These are phyloP conservation scores for Aspergillus latus DNA, from an alignment of 2,329 filamentous ascomycete species.

Conservation along the genomic window DNA sequence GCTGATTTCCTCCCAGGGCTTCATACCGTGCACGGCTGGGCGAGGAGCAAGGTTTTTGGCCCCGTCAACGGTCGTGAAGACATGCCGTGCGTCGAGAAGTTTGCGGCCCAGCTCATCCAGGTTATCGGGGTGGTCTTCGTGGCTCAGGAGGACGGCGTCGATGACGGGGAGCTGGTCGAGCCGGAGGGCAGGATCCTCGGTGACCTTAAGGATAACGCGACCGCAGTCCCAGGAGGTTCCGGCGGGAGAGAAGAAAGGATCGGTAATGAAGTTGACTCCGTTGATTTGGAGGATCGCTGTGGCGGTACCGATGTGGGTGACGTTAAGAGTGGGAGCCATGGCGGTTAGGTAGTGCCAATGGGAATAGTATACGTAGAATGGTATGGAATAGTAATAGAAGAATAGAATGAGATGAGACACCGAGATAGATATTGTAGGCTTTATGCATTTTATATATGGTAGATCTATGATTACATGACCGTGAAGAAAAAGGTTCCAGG, in stretches of 20 bases:
- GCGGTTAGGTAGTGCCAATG: neutral
- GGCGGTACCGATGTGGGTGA: constrained; percentile 52
- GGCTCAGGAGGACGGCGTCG: constrained; percentile 52
- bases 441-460: too few species aligned
- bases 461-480: too few species aligned
- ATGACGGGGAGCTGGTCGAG: constrained; percentile 46
- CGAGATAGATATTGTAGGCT: neutral
- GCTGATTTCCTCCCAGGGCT: constrained; percentile 41
- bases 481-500: too few species aligned
- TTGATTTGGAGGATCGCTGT: constrained; percentile 50
- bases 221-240: constrained; percentile 36
- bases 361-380: too few species aligned
- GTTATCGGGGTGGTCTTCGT: constrained; percentile 54
- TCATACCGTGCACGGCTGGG: constrained; percentile 43
- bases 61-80: constrained; percentile 50
- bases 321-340: constrained; percentile 24
- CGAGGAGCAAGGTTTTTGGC: constrained; percentile 46
- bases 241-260: constrained; percentile 48
- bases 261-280: constrained; percentile 46
- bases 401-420: neutral
- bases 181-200: constrained; percentile 35
- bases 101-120: constrained; percentile 49
- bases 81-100: constrained; percentile 48
- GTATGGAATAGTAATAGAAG: too few species aligned
- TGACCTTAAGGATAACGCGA: constrained; percentile 28